These are phyloP conservation scores for Globisporangium solare DNA, from an alignment of 352 stramenopile species.

Conservation along the genomic window DNA sequence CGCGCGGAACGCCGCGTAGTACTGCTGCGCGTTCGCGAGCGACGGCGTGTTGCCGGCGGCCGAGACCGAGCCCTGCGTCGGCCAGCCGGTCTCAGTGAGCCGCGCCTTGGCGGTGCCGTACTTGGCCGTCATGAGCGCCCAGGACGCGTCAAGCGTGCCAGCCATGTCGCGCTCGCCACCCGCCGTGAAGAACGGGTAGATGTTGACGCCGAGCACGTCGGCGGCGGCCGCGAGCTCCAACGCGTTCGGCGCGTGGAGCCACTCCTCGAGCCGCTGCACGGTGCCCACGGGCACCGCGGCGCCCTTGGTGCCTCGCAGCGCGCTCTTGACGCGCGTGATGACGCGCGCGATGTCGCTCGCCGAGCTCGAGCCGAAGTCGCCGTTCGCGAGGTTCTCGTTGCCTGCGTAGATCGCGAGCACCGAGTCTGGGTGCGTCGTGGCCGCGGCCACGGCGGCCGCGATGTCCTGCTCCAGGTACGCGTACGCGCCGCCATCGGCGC, in stretches of 20 bases:
- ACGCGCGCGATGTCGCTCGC: slow-evolving; percentile 20
- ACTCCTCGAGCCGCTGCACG: slow-evolving; percentile 70
- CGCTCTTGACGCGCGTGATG: slow-evolving; percentile 26
- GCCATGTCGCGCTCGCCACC: slow-evolving; percentile 21
- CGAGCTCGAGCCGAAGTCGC: slow-evolving; percentile 18
- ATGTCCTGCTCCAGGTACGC: slow-evolving; percentile 26
- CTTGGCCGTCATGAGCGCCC: slow-evolving; percentile 19
- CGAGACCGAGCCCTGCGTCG: slow-evolving; percentile 16
- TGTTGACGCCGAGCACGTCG: slow-evolving; percentile 49
- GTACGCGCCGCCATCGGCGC: slow-evolving; percentile 8
- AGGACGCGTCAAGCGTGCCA: slow-evolving; percentile 25
- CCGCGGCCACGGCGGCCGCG: slow-evolving; percentile 21
- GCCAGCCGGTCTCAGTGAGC: slow-evolving; percentile 38
- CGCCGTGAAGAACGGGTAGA: slow-evolving; percentile 72
- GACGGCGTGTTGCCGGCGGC: slow-evolving; percentile 15
- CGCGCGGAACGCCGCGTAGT: slow-evolving; percentile 4
- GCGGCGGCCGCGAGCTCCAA: slow-evolving; percentile 20
- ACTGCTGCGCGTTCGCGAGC: slow-evolving; percentile 3
- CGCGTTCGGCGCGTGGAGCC: slow-evolving; percentile 31
- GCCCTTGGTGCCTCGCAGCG: slow-evolving; percentile 15
- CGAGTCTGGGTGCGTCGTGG: slow-evolving; percentile 18
- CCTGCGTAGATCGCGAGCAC: slow-evolving; percentile 32
- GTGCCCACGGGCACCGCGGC: slow-evolving; percentile 26
- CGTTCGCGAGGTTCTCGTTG: slow-evolving; percentile 38
- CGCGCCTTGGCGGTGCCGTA: slow-evolving; percentile 21